A percentile compares a stretch with the other conserved stretches of the same genome.
Evolutionary conservation across 2,329 filamentous ascomycete genomes (phyloP).

Genomic region (Alternaria panax): DNA sequence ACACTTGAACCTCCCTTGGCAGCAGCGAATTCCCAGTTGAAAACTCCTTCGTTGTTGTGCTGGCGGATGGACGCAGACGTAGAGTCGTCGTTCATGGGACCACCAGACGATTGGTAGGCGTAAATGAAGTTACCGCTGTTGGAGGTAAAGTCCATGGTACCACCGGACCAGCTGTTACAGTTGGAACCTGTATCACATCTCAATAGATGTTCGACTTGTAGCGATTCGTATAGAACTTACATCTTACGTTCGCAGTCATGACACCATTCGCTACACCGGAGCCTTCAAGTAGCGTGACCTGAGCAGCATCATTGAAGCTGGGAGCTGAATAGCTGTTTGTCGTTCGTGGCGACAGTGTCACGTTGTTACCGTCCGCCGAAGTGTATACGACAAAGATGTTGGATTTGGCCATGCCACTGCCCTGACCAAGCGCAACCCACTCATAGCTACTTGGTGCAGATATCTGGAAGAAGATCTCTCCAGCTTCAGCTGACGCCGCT

Average conservation of each 20-base stretch:
- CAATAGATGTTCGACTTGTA: not conserved
- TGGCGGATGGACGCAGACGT: slow-evolving; percentile 53
- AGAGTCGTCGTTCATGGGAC: slow-evolving; percentile 58
- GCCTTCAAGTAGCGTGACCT: slow-evolving; percentile 61
- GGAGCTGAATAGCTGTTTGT: slow-evolving; percentile 57
- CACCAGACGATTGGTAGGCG: slow-evolving; percentile 54
- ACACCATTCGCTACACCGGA: slow-evolving; percentile 60
- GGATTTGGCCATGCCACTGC: slow-evolving; percentile 60
- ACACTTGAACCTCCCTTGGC: slow-evolving; percentile 59
- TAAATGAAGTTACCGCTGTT: slow-evolving; percentile 60
- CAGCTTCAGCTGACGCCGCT: slow-evolving; percentile 57
- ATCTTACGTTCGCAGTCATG: slow-evolving; percentile 65
- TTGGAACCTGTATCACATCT: slow-evolving; percentile 53
- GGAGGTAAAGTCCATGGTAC: slow-evolving; percentile 59
- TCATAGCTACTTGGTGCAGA: slow-evolving; percentile 60
- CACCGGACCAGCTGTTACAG: slow-evolving; percentile 62
- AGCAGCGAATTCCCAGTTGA: slow-evolving; percentile 57
- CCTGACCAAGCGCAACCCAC: slow-evolving; percentile 66
- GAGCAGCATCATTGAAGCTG: slow-evolving; percentile 49
- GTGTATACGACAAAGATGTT: slow-evolving; percentile 68
- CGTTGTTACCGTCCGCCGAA: slow-evolving; percentile 59
- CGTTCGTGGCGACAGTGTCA: slow-evolving; percentile 64
- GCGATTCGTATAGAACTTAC: slow-evolving; percentile 38
- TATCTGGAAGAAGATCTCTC: slow-evolving; percentile 67
- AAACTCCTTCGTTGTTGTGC: slow-evolving; percentile 54